Percentiles rank a stretch among this genome's conserved stretches.
phyloP scores from a whole-genome alignment of 75 land plant genomes.

The Cunninghamia lanceolata region DNA sequence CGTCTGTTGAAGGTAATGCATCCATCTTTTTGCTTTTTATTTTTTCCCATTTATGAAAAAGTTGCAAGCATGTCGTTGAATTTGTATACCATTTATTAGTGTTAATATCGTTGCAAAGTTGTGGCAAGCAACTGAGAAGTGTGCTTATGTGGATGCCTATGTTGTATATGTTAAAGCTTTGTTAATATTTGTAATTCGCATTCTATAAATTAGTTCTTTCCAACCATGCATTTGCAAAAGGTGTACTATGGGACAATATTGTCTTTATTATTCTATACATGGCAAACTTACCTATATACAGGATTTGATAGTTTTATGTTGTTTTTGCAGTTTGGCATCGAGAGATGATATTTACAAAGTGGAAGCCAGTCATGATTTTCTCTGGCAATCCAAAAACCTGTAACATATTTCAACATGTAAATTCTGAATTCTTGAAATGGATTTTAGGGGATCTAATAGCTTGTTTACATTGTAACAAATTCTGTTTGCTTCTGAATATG shows the following conservation, averaged over 20 bases:
- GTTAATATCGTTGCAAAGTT: not conserved
- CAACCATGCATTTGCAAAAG: not conserved
- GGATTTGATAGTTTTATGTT: not conserved
- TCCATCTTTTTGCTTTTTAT: not conserved
- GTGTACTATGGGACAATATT: not conserved
- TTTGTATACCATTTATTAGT: not conserved
- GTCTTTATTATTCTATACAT: not conserved
- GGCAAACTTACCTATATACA: not conserved
- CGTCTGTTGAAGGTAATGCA: constrained; percentile 50
- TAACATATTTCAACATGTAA: constrained; percentile 8
- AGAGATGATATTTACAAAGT: not conserved
- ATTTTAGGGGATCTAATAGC: not conserved
- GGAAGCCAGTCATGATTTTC: not conserved
- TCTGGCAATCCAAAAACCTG: not conserved
- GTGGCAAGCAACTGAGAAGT: not conserved
- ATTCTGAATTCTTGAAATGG: not conserved
- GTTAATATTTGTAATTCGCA: not conserved
- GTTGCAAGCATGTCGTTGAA: not conserved
- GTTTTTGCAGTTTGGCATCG: constrained; percentile 6
- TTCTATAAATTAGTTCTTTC: not conserved
- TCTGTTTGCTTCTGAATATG: not conserved
- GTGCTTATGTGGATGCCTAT: not conserved
- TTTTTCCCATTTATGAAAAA: not conserved
- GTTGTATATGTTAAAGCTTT: not conserved
- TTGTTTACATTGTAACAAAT: not conserved